Evolutionary conservation across 495 filamentous ascomycete species (phyloP), one percentile per base, ranked within the genome.

Genomic region (Aspergillus diversus): DNA sequence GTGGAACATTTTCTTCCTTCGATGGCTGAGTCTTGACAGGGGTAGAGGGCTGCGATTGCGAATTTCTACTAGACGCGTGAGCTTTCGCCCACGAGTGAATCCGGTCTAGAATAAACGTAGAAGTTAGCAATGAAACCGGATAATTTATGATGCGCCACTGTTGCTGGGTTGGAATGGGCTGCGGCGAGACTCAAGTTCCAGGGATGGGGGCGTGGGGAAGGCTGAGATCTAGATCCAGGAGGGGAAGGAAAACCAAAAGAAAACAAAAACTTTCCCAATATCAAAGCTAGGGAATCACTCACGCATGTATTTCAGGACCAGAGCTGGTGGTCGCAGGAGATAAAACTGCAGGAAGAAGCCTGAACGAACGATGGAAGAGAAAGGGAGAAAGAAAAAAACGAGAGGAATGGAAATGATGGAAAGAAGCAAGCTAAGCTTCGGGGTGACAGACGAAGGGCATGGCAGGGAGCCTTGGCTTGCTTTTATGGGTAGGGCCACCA

Each of bases 31-130:
- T 62, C 60, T 33, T 42, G 17, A 37, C 55, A 48, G 46, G 35
- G 52, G 61, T 55, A 48, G 55, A 57, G 60, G 52, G 47, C 55
- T 64, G 54, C n/a, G 61, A 3, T 33, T 63, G 51, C 27, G 63
- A 48, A 56, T 16, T 65, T 49, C 55, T 63, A 65, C 66, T 70
- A 33, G 72, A 75, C 16, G 77, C 76, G 77, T 80, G 77, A 80
- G 77, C 77, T 80, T 78, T 80, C 77, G 77, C 77, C 77, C 77
- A 80, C 77, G 77, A 77, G 63, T 73, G 69, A 77, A 78, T 77
- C 59, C 73, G 76, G 77, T 80, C 77, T 80, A 32, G 4, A 49
- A 15, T 33, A 9, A 32, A 33, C 47, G 52, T n/a, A 55, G 60
- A 53, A 42, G 64, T 68, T 50, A 68, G 73, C 66, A 46, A 66